Percentiles rank a stretch among this genome's conserved stretches.
Conservation (phyloP, 2,329 filamentous ascomycete genomes). For the Pestalotiopsis sp. region DNA sequence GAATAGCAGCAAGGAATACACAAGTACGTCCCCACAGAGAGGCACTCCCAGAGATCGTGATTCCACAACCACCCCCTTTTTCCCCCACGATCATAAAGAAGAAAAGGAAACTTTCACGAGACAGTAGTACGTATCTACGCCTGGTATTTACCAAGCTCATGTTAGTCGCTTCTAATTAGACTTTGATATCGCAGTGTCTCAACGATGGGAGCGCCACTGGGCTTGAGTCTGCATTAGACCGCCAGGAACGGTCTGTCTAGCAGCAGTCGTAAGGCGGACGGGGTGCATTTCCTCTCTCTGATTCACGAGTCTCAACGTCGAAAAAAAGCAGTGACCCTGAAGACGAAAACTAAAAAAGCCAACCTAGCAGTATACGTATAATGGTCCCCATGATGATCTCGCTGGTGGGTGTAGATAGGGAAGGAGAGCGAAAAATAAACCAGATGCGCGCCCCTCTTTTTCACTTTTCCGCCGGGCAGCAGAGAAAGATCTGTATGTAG, state of each 20-base stretch:
- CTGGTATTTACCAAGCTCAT: background rate
- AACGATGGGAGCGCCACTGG: background rate
- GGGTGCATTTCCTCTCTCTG: background rate
- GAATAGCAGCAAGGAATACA: background rate
- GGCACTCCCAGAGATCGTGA: background rate
- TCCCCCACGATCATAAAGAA: background rate
- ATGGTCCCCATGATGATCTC: no score
- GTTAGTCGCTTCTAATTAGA: background rate
- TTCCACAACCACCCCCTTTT: background rate
- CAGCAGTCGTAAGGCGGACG: background rate
- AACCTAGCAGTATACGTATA: no score
- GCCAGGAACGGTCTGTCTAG: slow-evolving; percentile 1
- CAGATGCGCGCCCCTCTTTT: background rate
- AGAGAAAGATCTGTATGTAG: background rate
- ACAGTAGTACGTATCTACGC: background rate
- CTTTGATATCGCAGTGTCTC: background rate
- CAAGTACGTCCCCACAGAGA: background rate
- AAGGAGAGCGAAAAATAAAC: background rate
- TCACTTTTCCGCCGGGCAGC: background rate
- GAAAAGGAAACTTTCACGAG: background rate
- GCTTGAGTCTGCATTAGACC: background rate
- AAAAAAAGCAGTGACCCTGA: no score
- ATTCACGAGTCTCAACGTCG: no score
- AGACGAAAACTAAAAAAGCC: no score
- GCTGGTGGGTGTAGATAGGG: background rate